Evolutionary conservation across 129 eudicot genomes (phyloP).

Genomic region (sunflower (Helianthus annuus)): HanXRQr2.0-SUNRISE NC_035434.2:161155081-161155580

Average conservation of each 20-base stretch:
- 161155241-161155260: conserved; percentile 78
- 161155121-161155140: conserved; percentile 67
- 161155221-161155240: conserved; percentile 99
- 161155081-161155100: conserved; percentile 94
- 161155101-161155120: conserved; percentile 49
- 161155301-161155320: background rate
- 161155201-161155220: conserved; percentile 91
- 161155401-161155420: no score
- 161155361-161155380: no score
- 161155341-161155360: background rate
- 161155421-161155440: no score
- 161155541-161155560: no score
- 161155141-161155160: conserved; percentile 92
- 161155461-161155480: no score
- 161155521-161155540: no score
- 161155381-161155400: no score
- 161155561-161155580: no score
- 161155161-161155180: conserved; percentile 75
- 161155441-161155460: no score
- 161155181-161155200: conserved; percentile 75
- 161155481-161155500: no score
- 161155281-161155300: conserved; percentile 5
- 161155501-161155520: no score
- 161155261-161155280: background rate
- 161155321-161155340: background rate